Conservation (phyloP, 345 rosid species). For the Rhodomyrtus tomentosa region DNA sequence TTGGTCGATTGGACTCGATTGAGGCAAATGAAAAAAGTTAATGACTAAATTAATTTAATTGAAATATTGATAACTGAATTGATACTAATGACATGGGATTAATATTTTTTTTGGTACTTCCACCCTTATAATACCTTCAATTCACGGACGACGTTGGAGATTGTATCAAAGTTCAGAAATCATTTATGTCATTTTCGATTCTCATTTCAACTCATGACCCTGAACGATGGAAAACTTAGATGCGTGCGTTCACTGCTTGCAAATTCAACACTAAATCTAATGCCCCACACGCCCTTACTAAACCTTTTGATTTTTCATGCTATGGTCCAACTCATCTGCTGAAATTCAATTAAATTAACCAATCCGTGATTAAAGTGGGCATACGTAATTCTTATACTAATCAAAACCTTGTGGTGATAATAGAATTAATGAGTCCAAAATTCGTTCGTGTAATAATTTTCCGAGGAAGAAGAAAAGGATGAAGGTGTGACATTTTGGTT, state of each 20-base stretch:
- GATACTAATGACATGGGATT: too few relatives aligned
- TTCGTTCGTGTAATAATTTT: not conserved
- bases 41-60: too few relatives aligned
- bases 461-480: not conserved
- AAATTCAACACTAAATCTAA: not conserved
- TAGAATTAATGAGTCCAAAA: not conserved
- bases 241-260: not conserved
- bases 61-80: too few relatives aligned
- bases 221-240: not conserved
- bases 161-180: accelerated
- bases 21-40: too few relatives aligned
- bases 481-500: not conserved
- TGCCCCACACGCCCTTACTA: not conserved
- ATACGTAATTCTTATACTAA: not conserved
- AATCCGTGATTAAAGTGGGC: not conserved
- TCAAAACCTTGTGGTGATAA: not conserved
- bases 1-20: too few relatives aligned
- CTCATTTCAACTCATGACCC: not conserved
- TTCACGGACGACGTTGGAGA: too few relatives aligned
- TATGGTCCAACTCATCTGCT: not conserved
- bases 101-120: too few relatives aligned
- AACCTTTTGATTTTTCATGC: not conserved
- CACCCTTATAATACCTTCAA: not conserved
- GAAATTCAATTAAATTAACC: not conserved
- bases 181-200: accelerated